These are phyloP conservation scores for Diaporthe caulivora DNA, from an alignment of 2,329 filamentous ascomycete genomes.

Conservation along the genomic window DNA sequence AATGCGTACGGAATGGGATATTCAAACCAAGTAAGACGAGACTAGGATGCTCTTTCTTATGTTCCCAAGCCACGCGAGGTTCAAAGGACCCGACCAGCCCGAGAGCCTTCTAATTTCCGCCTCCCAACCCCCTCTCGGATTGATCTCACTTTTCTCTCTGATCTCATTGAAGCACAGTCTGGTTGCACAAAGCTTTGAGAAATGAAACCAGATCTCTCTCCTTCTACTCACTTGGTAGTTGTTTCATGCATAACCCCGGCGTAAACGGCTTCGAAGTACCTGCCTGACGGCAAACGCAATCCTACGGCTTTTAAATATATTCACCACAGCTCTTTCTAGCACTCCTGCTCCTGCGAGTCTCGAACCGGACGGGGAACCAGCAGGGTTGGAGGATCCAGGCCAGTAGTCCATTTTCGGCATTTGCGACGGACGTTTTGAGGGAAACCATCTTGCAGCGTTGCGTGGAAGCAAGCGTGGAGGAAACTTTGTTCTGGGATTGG, in stretches of 20 bases:
- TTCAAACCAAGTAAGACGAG: conserved; percentile 45
- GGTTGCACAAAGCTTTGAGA: conserved; percentile 35
- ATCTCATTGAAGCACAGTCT: conserved; percentile 35
- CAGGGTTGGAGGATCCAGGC: background rate
- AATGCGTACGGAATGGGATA: conserved; percentile 48
- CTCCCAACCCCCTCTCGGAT: conserved; percentile 32
- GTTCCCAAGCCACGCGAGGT: conserved; percentile 22
- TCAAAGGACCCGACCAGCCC: conserved; percentile 20
- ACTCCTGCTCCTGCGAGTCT: background rate
- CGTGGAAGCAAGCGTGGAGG: conserved; percentile 5
- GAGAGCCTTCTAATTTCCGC: conserved; percentile 28
- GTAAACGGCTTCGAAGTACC: conserved; percentile 29
- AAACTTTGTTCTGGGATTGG: conserved; percentile 9
- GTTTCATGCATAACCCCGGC: conserved; percentile 28
- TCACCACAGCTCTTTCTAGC: conserved; percentile 2
- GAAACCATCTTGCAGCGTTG: conserved; percentile 26
- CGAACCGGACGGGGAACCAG: background rate
- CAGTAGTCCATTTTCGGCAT: conserved; percentile 9
- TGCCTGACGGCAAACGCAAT: background rate
- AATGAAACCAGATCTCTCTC: conserved; percentile 14
- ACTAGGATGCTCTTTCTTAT: conserved; percentile 42
- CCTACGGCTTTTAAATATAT: background rate
- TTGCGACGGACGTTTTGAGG: conserved; percentile 2
- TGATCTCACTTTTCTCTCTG: conserved; percentile 35
- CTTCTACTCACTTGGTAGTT: conserved; percentile 28